These are phyloP conservation scores for Trichocomaceae sp. DNA, from an alignment of 2,329 filamentous ascomycete species.

Conservation along the genomic window DNA sequence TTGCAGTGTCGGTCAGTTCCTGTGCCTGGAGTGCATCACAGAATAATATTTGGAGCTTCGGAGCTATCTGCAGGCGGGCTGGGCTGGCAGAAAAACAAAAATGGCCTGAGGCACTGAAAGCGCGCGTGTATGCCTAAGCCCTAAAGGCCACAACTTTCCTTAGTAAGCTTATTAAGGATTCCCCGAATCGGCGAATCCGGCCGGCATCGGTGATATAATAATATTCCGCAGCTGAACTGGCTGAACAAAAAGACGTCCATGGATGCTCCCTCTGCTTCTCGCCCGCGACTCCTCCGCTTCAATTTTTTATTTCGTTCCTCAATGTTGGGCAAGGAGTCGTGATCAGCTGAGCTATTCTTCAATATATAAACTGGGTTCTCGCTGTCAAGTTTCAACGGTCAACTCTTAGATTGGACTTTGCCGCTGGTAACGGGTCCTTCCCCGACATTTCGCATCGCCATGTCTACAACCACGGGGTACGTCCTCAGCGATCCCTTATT, in stretches of 20 bases:
- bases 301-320: too few relatives aligned
- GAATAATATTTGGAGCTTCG: not conserved
- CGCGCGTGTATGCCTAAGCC: not conserved
- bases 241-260: not conserved
- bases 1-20: not conserved
- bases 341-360: not conserved
- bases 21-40: not conserved
- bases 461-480: slow-evolving; percentile 52
- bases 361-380: slow-evolving; percentile 2
- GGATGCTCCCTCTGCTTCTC: not conserved
- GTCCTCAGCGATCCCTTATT: slow-evolving; percentile 8
- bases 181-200: too few relatives aligned
- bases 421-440: slow-evolving; percentile 2
- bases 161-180: too few relatives aligned
- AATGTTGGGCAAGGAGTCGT: not conserved
- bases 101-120: too few relatives aligned
- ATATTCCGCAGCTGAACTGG: too few relatives aligned
- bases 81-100: slow-evolving; percentile 10
- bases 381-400: too few relatives aligned
- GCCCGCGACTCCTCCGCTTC: not conserved
- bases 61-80: slow-evolving; percentile 8
- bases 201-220: too few relatives aligned
- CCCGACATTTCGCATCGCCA: slow-evolving; percentile 20
- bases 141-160: too few relatives aligned
- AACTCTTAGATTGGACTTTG: not conserved